Base-by-base conservation (phyloP, 805 yeast species). In the Candida tammaniensis region DNA sequence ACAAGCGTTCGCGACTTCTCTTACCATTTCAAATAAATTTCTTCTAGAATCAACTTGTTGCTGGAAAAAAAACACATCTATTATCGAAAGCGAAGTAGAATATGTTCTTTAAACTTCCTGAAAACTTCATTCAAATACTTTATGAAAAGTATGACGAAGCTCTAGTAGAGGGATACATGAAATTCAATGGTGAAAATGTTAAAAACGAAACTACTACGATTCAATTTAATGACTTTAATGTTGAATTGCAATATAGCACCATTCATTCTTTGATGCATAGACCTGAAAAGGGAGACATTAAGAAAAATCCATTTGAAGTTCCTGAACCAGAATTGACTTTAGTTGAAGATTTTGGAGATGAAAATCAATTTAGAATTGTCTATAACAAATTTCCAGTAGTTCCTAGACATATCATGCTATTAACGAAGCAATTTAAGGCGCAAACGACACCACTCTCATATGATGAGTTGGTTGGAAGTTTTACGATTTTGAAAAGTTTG, bases 331-430 rank as follows among this genome's bases (percentile, higher is more conserved):
- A 77, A 39, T 62, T 89, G 27, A 76, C 87, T 0, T 70, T 89
- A 7, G 47, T 76, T 17, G 70, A 71, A 7, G 69, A 70, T 29
- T 69, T 73, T 38, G 75, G 76, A 8, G 68, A 64, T 4, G 62
- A 74, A 18, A 76, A 82, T 51, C 69, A 64, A 30, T 64, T 64
- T 35, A 68, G 78, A 43, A 57, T 91, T 21, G 76, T 91, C 5
- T 72, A 87, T 46, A 91, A 91, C 68, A 93, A 91, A 58, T 93
- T 75, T 58, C 95, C 97, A 7, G 81, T 89, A 24, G 74, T 82
- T 4, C 78, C 85, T 27, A 75, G 80, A 48, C 98, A 91, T 56
- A 73, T 86, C 36, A 64, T 93, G 61, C 51, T 88, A 35, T 80
- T 89, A 7, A 87, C 98, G 1, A 83, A 77, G 42, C 72, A 77